Evolutionary conservation across 169 alveolate species (phyloP).

Genomic region (Plasmodium falciparum): DNA sequence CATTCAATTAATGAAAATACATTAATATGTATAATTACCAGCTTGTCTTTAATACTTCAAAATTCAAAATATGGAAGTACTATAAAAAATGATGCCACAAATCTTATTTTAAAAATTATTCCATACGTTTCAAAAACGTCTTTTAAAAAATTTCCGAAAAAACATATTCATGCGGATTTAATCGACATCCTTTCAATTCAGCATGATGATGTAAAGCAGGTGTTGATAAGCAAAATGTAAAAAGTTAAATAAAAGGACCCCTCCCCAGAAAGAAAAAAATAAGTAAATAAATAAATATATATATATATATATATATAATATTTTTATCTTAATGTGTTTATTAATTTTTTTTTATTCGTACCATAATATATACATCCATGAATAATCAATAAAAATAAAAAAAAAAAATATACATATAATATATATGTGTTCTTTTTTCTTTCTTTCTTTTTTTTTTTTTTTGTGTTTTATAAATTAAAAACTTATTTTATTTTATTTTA

Average conservation of each 20-base stretch:
- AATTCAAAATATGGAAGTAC: constrained; percentile 38
- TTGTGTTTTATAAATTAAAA: too few relatives aligned
- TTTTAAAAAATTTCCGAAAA: constrained; percentile 46
- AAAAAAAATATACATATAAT: too few relatives aligned
- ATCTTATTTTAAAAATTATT: constrained; percentile 13
- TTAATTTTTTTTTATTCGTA: too few relatives aligned
- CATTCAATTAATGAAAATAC: constrained; percentile 74
- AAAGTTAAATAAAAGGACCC: background rate
- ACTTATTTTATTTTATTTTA: too few relatives aligned
- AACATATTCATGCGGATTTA: constrained; percentile 29
- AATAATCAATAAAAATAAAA: too few relatives aligned
- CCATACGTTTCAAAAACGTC: constrained; percentile 11
- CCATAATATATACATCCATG: too few relatives aligned
- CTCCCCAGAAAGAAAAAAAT: too few relatives aligned
- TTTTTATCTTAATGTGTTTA: too few relatives aligned
- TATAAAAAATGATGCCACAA: constrained; percentile 22
- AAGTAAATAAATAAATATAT: too few relatives aligned
- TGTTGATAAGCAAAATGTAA: constrained; percentile 32
- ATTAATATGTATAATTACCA: constrained; percentile 44
- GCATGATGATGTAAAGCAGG: constrained; percentile 16
- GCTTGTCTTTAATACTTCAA: constrained; percentile 49
- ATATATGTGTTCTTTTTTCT: too few relatives aligned
- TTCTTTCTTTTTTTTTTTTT: too few relatives aligned
- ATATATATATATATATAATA: too few relatives aligned
- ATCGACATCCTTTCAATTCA: constrained; percentile 22